Conservation (phyloP, 495 filamentous ascomycete species). For the Letharia columbiana region DNA sequence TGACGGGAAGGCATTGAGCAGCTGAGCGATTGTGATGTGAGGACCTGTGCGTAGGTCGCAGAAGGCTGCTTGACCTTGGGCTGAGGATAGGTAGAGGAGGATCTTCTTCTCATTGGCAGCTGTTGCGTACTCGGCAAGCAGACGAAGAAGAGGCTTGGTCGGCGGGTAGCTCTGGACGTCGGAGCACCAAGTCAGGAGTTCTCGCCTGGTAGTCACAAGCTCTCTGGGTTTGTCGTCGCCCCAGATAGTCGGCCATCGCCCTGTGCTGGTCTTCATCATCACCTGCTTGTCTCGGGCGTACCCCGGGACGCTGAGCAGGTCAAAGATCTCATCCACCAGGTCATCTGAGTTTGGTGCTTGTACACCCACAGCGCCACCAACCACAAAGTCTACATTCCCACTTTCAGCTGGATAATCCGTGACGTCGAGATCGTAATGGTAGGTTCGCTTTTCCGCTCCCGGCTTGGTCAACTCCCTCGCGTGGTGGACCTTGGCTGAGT, state of each 20-base stretch:
- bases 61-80: conserved; percentile 87
- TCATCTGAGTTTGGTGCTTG: conserved; percentile 74
- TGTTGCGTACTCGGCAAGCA: conserved; percentile 76
- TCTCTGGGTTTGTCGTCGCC: conserved; percentile 80
- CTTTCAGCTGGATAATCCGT: conserved; percentile 86
- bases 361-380: conserved; percentile 90
- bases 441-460: conserved; percentile 95
- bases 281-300: conserved; percentile 75
- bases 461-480: conserved; percentile 76
- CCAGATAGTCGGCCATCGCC: conserved; percentile 97
- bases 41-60: conserved; percentile 90
- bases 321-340: conserved; percentile 74
- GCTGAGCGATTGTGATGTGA: conserved; percentile 72
- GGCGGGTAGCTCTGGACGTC: conserved; percentile 90
- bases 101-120: conserved; percentile 80
- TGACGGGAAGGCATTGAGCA: conserved; percentile 87
- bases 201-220: conserved; percentile 77
- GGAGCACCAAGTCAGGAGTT: conserved; percentile 88
- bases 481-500: conserved; percentile 70
- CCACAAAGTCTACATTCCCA: conserved; percentile 83
- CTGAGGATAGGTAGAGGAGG: conserved; percentile 72
- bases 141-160: conserved; percentile 75
- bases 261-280: conserved; percentile 63
- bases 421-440: conserved; percentile 93
- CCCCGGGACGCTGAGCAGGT: conserved; percentile 66